Conservation (phyloP, 495 filamentous ascomycete genomes). For the Neurospora pannonica region DNA sequence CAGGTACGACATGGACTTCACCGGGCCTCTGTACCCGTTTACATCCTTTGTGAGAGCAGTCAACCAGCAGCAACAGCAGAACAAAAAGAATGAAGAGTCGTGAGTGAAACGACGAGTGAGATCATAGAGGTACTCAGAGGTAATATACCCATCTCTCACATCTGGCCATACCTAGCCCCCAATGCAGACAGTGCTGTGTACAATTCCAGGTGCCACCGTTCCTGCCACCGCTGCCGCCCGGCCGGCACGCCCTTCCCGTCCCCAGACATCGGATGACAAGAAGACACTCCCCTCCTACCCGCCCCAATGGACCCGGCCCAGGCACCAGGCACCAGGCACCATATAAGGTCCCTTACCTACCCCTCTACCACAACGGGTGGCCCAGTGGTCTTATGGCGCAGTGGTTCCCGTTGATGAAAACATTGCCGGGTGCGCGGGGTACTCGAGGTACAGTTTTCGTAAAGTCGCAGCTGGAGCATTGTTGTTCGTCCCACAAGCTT, state of each 20-base stretch:
- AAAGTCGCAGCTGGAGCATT: background rate
- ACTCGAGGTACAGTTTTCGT: background rate
- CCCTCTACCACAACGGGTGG: background rate
- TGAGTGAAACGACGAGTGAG: background rate
- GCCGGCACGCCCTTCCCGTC: background rate
- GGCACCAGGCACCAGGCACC: background rate
- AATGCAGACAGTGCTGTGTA: too few species aligned
- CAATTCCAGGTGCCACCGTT: background rate
- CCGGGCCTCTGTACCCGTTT: constrained; percentile 48
- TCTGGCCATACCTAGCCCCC: too few species aligned
- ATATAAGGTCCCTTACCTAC: background rate
- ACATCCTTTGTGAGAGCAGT: constrained; percentile 41
- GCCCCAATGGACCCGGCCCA: too few species aligned
- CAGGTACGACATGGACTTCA: constrained; percentile 65
- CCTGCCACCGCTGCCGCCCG: background rate
- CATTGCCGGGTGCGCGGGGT: background rate
- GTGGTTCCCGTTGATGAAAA: background rate
- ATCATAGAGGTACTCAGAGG: background rate
- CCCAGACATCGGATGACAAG: background rate
- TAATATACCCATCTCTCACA: background rate
- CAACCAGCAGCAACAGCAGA: background rate
- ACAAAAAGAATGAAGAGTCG: background rate
- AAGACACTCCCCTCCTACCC: background rate
- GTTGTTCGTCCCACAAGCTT: background rate
- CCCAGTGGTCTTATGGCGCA: background rate